A percentile compares a stretch with the other conserved stretches of the same genome.
phyloP scores from a whole-genome alignment of 306 rosid species.

The Vachellia pachyceras region DNA sequence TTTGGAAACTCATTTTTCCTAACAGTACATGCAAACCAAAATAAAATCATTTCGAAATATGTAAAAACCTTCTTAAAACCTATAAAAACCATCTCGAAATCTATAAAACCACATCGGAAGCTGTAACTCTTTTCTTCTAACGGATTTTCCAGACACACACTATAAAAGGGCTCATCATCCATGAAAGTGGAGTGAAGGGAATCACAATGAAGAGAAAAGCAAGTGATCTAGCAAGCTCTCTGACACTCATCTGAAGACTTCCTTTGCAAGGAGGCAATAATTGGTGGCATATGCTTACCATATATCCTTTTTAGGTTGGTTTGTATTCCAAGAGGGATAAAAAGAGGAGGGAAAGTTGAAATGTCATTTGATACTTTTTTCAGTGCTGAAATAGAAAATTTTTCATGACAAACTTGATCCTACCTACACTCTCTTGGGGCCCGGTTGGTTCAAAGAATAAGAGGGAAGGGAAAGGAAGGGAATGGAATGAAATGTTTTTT shows the following conservation, averaged over 20 bases:
- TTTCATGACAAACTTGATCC: background rate
- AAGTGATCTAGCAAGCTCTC: background rate
- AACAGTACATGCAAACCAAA: too few species aligned
- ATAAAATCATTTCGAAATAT: too few species aligned
- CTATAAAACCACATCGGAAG: too few species aligned
- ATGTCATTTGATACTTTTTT: background rate
- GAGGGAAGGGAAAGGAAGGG: too few species aligned
- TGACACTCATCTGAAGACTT: background rate
- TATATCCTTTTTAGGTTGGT: background rate
- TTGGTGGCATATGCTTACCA: background rate
- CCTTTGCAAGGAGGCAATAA: constrained; percentile 12
- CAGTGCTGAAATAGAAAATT: background rate
- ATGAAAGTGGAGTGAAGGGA: background rate
- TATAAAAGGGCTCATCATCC: background rate
- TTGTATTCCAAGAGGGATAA: background rate
- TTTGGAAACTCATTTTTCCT: too few species aligned
- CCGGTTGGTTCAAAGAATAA: too few species aligned
- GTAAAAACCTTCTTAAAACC: too few species aligned
- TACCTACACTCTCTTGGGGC: background rate
- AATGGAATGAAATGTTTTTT: too few species aligned
- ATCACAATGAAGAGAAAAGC: background rate
- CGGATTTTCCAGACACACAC: too few species aligned
- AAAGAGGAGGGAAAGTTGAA: background rate
- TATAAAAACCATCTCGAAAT: too few species aligned
- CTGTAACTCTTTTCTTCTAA: too few species aligned